A percentile compares a stretch with the other conserved stretches of the same genome.
Conservation (phyloP, 2,329 filamentous ascomycete genomes). For the Cladobotryum protrusum region DNA sequence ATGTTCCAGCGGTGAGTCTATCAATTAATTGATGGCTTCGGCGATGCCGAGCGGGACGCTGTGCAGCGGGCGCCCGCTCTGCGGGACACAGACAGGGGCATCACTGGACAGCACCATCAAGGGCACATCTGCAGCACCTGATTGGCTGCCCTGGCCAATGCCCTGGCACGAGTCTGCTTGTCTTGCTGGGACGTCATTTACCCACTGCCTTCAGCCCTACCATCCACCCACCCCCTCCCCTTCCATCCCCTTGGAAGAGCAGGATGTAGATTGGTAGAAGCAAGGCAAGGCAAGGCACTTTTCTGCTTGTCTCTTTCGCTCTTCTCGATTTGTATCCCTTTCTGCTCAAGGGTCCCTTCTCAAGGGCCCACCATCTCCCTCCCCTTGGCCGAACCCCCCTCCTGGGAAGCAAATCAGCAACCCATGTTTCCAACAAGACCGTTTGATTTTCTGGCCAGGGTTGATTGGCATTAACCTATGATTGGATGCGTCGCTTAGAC, state of each 20-base stretch:
- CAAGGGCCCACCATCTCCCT: too few species aligned
- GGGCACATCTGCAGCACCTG: not conserved
- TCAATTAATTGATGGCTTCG: constrained; percentile 11
- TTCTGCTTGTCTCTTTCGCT: too few species aligned
- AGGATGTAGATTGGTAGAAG: too few species aligned
- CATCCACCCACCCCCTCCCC: constrained; percentile 3
- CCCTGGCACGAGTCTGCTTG: constrained; percentile 3
- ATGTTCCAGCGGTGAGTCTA: constrained; percentile 12
- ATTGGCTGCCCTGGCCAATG: constrained; percentile 12
- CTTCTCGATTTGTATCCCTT: too few species aligned
- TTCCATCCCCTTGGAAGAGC: not conserved
- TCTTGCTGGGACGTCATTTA: constrained; percentile 4
- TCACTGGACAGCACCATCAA: constrained; percentile 5
- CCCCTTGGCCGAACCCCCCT: constrained; percentile 2
- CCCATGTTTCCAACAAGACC: not conserved
- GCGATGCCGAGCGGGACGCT: constrained; percentile 13
- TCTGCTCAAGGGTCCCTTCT: too few species aligned
- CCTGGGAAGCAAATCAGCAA: constrained; percentile 7
- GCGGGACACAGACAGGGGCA: constrained; percentile 6
- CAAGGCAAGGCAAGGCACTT: too few species aligned
- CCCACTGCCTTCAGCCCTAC: not conserved
- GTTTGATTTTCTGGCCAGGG: constrained; percentile 8
- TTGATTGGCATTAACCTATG: constrained; percentile 8
- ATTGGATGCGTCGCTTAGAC: constrained; percentile 6
- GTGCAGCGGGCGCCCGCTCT: constrained; percentile 11